Percentiles rank a stretch among this genome's conserved stretches.
These are phyloP conservation scores for Perilla frutescens DNA, from an alignment of 257 asterid genomes.

Conservation along the genomic window DNA sequence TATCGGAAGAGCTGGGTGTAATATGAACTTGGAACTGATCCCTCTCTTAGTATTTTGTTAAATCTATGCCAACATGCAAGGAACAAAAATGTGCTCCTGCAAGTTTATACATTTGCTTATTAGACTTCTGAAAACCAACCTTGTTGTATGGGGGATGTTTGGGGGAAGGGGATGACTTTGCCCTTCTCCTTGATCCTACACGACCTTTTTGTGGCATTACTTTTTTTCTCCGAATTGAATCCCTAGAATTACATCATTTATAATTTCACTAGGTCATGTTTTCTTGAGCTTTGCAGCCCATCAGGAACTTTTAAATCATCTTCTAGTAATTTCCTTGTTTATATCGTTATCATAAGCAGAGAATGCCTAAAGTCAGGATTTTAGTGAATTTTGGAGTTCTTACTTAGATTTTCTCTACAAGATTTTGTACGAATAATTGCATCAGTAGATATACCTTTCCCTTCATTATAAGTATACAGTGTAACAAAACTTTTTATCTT, in stretches of 20 bases:
- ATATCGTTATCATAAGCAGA: slow-evolving; percentile 5
- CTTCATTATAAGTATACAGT: slow-evolving; percentile 26
- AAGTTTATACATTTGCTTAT: no score
- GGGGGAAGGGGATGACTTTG: not conserved
- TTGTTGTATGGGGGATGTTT: not conserved
- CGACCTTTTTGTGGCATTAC: not conserved
- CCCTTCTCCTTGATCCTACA: not conserved
- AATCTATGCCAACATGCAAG: no score
- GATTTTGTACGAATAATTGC: slow-evolving; percentile 11
- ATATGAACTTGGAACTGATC: no score
- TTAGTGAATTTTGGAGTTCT: slow-evolving; percentile 18
- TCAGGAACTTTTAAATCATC: not conserved
- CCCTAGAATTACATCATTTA: slow-evolving; percentile 24
- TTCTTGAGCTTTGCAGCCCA: slow-evolving; percentile 9
- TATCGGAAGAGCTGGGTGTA: no score
- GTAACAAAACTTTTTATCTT: not conserved
- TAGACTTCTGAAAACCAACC: no score
- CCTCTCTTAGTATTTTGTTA: no score
- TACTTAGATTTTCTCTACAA: not conserved
- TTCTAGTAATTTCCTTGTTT: not conserved
- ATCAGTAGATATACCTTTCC: not conserved
- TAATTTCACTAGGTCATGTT: slow-evolving; percentile 17
- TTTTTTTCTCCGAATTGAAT: not conserved
- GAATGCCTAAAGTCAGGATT: slow-evolving; percentile 25
- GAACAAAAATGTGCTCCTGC: no score